Evolutionary conservation across 2,329 filamentous ascomycete species (phyloP), one percentile per base, ranked within the genome.

Genomic region (Westerdykella ornata): DNA sequence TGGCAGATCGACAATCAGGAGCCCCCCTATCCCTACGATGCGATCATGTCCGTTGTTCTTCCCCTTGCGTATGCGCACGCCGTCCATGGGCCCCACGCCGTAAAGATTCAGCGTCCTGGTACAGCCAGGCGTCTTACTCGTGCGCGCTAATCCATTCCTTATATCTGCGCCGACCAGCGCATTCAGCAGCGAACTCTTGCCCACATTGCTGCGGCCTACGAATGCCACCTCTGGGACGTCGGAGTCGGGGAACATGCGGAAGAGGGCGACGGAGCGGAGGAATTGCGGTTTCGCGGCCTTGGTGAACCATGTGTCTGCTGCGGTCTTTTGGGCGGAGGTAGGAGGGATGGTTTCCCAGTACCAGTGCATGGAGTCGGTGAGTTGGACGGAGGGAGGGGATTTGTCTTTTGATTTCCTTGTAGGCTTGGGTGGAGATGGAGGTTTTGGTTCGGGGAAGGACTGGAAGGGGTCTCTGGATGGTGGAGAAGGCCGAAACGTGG

Each of bases 1-100:
- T 1, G 82, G 83, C 75, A 83, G 83, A 60, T 87, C 82, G 15
- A 86, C 69, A 26, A 87, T 70, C 0, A 81, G 73, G 19, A 84
- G 56, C 0, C 68, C 69, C 0, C 67, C 65, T 0, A 47, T 42
- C 1, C 67, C 66, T 7, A 68, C 45, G 29, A 66, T 65, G 19
- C 59, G 59, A 41, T 58, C 62, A 46, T 59, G 48, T 45, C 44
- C 56, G 41, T 49, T 49, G 48, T 51, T 52, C 37, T 57, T 52
- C 51, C 54, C 35, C 47, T 49, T 12, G n/a, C 35, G 12, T 11
- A 61, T 43, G 1, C 46, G 37, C 2, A 62, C 54, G 8, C 59
- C 54, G 3, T 49, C 44, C 4, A 42, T 48, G 28, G 60, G 43
- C n/a, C 78, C 71, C 15, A 84, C 70, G 2, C 74, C 76, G 58